A percentile compares a stretch with the other conserved stretches of the same genome.
Conservation (phyloP, 2,329 filamentous ascomycete species). For the Triangularia setosa region DNA sequence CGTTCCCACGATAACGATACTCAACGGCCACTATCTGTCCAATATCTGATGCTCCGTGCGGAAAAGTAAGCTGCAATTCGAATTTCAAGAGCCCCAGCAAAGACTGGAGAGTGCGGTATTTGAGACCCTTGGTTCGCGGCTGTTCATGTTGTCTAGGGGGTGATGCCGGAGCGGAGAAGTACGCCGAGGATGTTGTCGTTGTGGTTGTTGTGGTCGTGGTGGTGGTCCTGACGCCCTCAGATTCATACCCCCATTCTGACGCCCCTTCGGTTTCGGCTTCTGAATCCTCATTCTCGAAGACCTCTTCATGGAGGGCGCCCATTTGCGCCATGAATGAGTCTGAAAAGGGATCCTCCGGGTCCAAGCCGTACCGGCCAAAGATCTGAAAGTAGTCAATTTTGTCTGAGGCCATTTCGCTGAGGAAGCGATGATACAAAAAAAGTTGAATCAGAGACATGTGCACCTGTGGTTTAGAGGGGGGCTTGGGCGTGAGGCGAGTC, state of each 20-base stretch:
- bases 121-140: constrained; percentile 34
- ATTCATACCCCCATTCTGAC: constrained; percentile 34
- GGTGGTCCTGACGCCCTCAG: constrained; percentile 34
- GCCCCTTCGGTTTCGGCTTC: constrained; percentile 51
- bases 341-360: constrained; percentile 64
- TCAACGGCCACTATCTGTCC: constrained; percentile 51
- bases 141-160: background rate
- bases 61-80: constrained; percentile 51
- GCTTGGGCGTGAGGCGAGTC: constrained; percentile 62
- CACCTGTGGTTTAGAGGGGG: constrained; percentile 63
- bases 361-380: constrained; percentile 67
- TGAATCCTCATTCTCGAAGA: constrained; percentile 48
- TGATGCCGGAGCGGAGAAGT: background rate
- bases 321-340: constrained; percentile 76
- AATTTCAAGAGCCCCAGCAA: constrained; percentile 43
- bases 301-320: constrained; percentile 61
- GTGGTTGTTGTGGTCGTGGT: constrained; percentile 35
- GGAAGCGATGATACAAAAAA: constrained; percentile 81
- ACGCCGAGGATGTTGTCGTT: constrained; percentile 33
- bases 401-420: constrained; percentile 71
- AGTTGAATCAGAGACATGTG: constrained; percentile 81
- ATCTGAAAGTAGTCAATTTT: constrained; percentile 66
- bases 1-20: constrained; percentile 44
- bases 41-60: constrained; percentile 44
- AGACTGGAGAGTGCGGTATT: constrained; percentile 46